These are phyloP conservation scores for Sporothrix pseudoabietina DNA, from an alignment of 2,329 filamentous ascomycete species.

Conservation along the genomic window DNA sequence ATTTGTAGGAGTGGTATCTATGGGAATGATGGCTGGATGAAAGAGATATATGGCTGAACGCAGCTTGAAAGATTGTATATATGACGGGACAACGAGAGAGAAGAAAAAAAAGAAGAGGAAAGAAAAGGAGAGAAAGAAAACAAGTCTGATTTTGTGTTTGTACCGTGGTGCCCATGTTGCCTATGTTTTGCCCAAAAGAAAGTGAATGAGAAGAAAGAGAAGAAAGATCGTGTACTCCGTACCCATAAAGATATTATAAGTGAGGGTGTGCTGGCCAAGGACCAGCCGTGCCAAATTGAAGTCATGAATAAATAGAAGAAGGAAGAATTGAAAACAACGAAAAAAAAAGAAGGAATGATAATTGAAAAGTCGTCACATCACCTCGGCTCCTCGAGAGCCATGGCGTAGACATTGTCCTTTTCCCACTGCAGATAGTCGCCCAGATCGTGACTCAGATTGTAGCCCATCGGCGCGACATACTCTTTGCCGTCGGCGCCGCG, in stretches of 20 bases:
- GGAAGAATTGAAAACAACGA: not conserved
- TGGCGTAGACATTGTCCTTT: conserved; percentile 51
- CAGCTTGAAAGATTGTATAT: not conserved
- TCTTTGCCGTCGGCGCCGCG: conserved; percentile 46
- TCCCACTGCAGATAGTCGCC: conserved; percentile 63
- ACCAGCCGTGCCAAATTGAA: not conserved
- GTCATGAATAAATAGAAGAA: not conserved
- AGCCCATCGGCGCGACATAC: conserved; percentile 58
- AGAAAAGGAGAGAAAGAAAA: not conserved
- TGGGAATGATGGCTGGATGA: not conserved
- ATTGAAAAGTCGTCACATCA: not conserved
- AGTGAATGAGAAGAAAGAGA: not conserved
- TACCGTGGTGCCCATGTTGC: not conserved
- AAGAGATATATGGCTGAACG: not conserved
- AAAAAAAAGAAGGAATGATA: not conserved
- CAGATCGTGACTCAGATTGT: conserved; percentile 61
- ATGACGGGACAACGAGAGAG: not conserved
- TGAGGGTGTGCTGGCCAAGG: not conserved
- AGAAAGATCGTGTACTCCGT: not conserved
- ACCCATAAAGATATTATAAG: not conserved
- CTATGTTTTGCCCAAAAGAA: not conserved
- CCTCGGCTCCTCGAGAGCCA: conserved; percentile 12
- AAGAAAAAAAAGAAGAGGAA: not conserved
- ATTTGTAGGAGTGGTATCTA: not conserved
- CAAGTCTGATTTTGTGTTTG: not conserved